A percentile compares a stretch with the other conserved stretches of the same genome.
phyloP scores from a whole-genome alignment of 371 early-diverging fungal genomes.

The Sporodiniella umbellata region DNA sequence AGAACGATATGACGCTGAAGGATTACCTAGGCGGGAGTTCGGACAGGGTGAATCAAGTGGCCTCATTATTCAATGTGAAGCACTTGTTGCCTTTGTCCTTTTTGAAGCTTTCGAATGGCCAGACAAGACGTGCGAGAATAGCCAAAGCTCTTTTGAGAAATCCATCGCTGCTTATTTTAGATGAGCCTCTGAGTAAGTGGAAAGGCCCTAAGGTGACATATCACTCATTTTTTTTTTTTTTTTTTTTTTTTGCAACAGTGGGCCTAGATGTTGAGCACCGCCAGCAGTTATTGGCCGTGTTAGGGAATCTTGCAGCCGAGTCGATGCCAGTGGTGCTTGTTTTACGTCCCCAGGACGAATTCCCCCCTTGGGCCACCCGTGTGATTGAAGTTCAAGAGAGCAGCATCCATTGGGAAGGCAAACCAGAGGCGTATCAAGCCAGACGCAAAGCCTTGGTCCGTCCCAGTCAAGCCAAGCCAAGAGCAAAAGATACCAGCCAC shows the following conservation, averaged over 20 bases:
- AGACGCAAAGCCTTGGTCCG: not conserved
- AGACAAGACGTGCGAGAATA: slow-evolving; percentile 54
- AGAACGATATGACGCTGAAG: slow-evolving; percentile 37
- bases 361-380: slow-evolving; percentile 57
- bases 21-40: slow-evolving; percentile 14
- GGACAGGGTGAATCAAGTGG: slow-evolving; percentile 17
- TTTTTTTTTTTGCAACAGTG: slow-evolving; percentile 27
- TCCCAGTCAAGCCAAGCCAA: not conserved
- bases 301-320: slow-evolving; percentile 30
- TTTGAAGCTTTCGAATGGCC: slow-evolving; percentile 59
- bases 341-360: slow-evolving; percentile 53
- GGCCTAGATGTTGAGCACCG: slow-evolving; percentile 58
- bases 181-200: slow-evolving; percentile 66
- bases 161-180: slow-evolving; percentile 44
- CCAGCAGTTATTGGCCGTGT: slow-evolving; percentile 28
- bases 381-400: slow-evolving; percentile 41
- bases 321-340: slow-evolving; percentile 45
- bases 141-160: slow-evolving; percentile 40
- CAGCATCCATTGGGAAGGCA: slow-evolving; percentile 23
- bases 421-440: slow-evolving; percentile 22
- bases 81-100: slow-evolving; percentile 41
- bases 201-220: too few species aligned
- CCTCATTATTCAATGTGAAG: slow-evolving; percentile 28
- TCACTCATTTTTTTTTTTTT: not conserved
- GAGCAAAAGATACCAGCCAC: slow-evolving; percentile 4